A percentile compares a stretch with the other conserved stretches of the same genome.
phyloP scores from a whole-genome alignment of 192 early-diverging fungal species.

The Coemansia sp. region DNA sequence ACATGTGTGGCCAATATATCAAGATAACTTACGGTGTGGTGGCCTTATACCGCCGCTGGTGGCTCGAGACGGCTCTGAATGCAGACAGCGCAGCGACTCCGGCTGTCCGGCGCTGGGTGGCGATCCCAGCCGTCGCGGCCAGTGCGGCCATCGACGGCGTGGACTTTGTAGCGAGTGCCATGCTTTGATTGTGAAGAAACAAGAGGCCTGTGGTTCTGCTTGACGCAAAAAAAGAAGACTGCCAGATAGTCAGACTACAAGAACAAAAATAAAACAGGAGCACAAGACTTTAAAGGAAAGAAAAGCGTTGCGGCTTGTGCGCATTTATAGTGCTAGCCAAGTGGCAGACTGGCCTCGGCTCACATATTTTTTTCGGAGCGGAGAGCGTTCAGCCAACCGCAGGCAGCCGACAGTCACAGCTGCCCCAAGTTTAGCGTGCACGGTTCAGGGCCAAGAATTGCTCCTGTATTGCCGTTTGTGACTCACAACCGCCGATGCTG shows the following conservation, averaged over 20 bases:
- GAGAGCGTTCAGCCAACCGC: neutral
- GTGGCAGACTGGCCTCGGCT: too few species aligned
- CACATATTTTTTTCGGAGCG: neutral
- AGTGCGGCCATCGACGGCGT: constrained; percentile 36
- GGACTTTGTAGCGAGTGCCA: constrained; percentile 36
- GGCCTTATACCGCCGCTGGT: constrained; percentile 50
- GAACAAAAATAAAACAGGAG: constrained; percentile 2
- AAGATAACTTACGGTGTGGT: constrained; percentile 47
- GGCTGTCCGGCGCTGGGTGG: constrained; percentile 17
- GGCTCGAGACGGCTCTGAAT: constrained; percentile 18
- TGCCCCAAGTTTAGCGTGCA: too few species aligned
- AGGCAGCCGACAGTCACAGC: neutral
- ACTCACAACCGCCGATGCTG: too few species aligned
- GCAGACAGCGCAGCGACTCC: constrained; percentile 20
- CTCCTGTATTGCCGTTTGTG: too few species aligned
- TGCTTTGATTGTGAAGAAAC: constrained; percentile 1
- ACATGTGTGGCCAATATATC: neutral
- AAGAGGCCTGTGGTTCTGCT: neutral
- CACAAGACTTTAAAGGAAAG: neutral
- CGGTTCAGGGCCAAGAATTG: too few species aligned
- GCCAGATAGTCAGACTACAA: constrained; percentile 1
- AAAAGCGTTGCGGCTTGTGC: neutral
- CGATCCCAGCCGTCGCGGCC: constrained; percentile 28
- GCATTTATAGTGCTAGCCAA: neutral
- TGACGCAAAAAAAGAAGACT: neutral